Base-by-base conservation (phyloP, 495 filamentous ascomycete genomes). In the Aspergillus sparsus region DNA sequence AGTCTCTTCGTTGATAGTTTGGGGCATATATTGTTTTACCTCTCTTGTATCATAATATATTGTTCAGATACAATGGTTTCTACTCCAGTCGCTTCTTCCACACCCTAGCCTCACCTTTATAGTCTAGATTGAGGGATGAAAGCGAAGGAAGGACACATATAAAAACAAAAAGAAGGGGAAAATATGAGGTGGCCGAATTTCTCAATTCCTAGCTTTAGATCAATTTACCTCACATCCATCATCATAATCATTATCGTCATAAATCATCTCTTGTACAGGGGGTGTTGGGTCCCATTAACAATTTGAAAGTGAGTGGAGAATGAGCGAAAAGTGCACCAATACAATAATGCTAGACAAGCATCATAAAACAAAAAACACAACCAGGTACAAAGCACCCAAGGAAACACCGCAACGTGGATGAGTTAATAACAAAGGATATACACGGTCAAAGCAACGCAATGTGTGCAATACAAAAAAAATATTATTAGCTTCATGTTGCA, bases 161-260 rank as follows among this genome's bases (percentile, higher is more conserved):
- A 51, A 13, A 15, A 5, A 12, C 2, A 51, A n/a, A 51, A 12
- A 13, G 12, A 51, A 13, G 12, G 2, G 1, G 8, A 3, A 8
- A 47, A 7, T 41, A 62, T 75, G 77, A 80, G 77, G 77, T 66
- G 77, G 77, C 77, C 77, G 62, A 69, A 69, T 75, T 69, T 74
- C 67, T 75, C 66, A 68, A 70, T 77, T 74, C 66, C 60, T 75
- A 67, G 68, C 67, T 11, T 65, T 62, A 58, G 62, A 72, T 74
- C 64, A 55, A 57, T 61, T 60, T 60, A 67, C 46, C 18, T 55
- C 42, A 57, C 64, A 62, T 58, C 44, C 46, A 53, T 53, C 58
- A 67, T 59, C 42, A 61, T 62, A 13, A 15, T 50, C 62, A 47
- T 57, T 59, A 69, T 51, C 63, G 13, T 51, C 49, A 51, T 51